phyloP scores from a whole-genome alignment of 164 flowering plant species.

The Hamamelis virginiana region DNA sequence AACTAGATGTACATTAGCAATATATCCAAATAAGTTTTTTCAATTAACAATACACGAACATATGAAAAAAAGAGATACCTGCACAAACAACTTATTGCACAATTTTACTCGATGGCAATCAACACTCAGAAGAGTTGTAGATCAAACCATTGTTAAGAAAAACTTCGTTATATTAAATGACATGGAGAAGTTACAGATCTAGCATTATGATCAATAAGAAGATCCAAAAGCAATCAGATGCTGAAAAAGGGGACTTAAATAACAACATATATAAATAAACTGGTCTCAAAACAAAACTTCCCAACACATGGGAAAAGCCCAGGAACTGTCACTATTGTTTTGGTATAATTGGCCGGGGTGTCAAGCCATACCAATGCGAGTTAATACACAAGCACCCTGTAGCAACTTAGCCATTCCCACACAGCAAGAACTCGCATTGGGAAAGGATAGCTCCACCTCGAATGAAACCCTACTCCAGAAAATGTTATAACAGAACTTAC shows the following conservation, averaged over 20 bases:
- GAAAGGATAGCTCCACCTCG: constrained; percentile 14
- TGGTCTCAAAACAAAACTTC: constrained; percentile 32
- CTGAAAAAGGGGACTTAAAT: constrained; percentile 4
- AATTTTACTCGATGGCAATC: too few relatives aligned
- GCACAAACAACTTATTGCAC: too few relatives aligned
- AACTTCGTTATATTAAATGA: too few relatives aligned
- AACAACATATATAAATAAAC: constrained; percentile 24
- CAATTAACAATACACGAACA: too few relatives aligned
- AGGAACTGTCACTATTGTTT: neutral
- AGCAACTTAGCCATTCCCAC: constrained; percentile 7
- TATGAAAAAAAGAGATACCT: too few relatives aligned
- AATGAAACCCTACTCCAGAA: constrained; percentile 18
- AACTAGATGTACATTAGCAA: too few relatives aligned
- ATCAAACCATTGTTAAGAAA: too few relatives aligned
- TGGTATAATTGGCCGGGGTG: constrained; percentile 13
- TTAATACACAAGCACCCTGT: constrained; percentile 11
- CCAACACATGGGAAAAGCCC: constrained; percentile 22
- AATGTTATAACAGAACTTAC: constrained; percentile 28
- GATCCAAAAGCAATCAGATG: constrained; percentile 2
- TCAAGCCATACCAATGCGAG: constrained; percentile 17
- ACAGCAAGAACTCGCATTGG: constrained; percentile 9
- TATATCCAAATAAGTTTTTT: too few relatives aligned
- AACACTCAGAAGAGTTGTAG: too few relatives aligned
- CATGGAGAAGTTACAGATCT: too few relatives aligned
- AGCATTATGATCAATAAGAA: neutral